Base-by-base conservation (phyloP, 352 stramenopile species). In the Pythium phragmitis region DNA sequence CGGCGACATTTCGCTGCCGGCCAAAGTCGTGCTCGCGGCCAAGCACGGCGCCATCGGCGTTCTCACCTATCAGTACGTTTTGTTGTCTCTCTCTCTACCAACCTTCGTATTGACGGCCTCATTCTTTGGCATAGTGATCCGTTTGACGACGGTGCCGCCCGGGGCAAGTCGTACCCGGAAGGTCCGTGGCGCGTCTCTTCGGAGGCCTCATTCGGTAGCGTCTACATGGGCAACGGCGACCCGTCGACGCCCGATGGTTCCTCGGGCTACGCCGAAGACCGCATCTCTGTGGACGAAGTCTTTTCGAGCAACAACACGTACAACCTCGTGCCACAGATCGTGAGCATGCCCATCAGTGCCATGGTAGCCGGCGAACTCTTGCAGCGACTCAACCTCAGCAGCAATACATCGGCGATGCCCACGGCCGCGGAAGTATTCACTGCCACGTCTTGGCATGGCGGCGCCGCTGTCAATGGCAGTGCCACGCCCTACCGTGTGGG, bases 141-240 rank as follows among this genome's bases (percentile, higher is more conserved):
- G 28, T 73, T 73, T 0, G 80, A 92, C 26, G 79, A 92, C 42
- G 83, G 83, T 2, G 68, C 57, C 28, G 65, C 43, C 42, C 73
- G 79, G 56, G 82, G 86, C 57, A 83, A 73, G 34, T 68, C 70
- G 17, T 85, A 78, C 33, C 82, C 84, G 1, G 79, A 91, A 41
- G 86, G 86, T 16, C 84, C 86, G 23, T 94, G 85, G 82, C 81
- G 79, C 34, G 66, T 74, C 21, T 76, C 67, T 21, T 73, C 73
- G 14, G 71, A 82, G 14, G 70, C 85, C 21, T 73, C 85, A 6
- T 93, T 83, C 56, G 82, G 85, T 7, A 91, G 71, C 30, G 86
- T 90, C 6, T 93, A 92, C 80, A 92, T 95, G 81, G 86, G 86
- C 53, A 87, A 93, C 57, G 86, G 84, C 4, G 86, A 95, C 51